Base-by-base conservation (phyloP, 169 alveolate genomes). In the Plasmodium gaboni region DNA sequence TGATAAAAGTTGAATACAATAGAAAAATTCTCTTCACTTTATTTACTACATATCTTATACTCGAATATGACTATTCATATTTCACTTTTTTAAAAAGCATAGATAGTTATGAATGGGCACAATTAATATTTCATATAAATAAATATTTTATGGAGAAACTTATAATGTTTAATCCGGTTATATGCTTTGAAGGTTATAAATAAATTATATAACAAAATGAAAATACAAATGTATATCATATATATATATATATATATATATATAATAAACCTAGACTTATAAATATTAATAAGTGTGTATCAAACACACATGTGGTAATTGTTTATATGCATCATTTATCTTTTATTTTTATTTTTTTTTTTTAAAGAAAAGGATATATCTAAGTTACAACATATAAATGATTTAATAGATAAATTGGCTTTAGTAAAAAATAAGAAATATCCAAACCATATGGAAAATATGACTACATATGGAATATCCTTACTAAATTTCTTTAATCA, bases 381-480 rank as follows among this genome's bases (percentile, higher is more conserved):
- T 7, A 57, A 67, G 17, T 26, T 80, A 50, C 71, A 53, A 15
- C 73, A 50, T 17, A 80, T 53, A 19, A 57, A 12, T 13, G 12
- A 15, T 17, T 48, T 80, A 72, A 32, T 80, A 48, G 63, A 67
- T 67, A 44, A 50, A 24, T 57, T 65, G 12, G 3, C 71, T 42
- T 67, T 51, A 22, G 8, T 24, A 53, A 76, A 2, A 28, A 80
- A 8, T 48, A 55, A 60, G 48, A 60, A 67, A 3, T 13, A 42
- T 38, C 78, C 71, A 24, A 19, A 5, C 6, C 70, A 67, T 10
- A 80, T 80, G 90, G 83, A 67, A 38, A 55, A 15, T 24, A 80
- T 80, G 55, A 67, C 90, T 67, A 80, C 90, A 1, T 80, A 65
- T 55, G 90, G 90, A 19, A 59, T 80, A 67, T 65, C 90, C 46